A percentile compares a stretch with the other conserved stretches of the same genome.
Evolutionary conservation across 1,284 basidiomycete species (phyloP).

Genomic region (Ustilago vetiveriae): DNA sequence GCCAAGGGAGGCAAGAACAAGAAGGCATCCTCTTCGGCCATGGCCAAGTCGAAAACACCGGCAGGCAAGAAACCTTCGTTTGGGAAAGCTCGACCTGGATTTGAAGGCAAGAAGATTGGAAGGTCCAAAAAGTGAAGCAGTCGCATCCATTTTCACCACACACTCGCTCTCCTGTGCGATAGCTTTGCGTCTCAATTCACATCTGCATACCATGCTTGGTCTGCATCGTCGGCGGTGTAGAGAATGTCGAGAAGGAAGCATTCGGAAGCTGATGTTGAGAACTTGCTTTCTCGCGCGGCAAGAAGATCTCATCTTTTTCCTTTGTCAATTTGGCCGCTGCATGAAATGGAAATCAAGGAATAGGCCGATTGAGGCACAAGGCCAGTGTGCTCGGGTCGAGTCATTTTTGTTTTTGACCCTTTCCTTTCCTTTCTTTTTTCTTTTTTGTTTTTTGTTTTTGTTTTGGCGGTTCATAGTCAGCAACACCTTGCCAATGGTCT

Average conservation of each 20-base stretch:
- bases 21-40: constrained; percentile 24
- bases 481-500: too few species aligned
- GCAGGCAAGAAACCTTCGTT: constrained; percentile 34
- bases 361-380: too few species aligned
- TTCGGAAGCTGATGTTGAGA: too few species aligned
- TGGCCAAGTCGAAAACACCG: constrained; percentile 36
- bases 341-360: constrained; percentile 6
- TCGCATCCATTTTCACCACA: too few species aligned
- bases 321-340: too few species aligned
- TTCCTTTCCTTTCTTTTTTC: background rate
- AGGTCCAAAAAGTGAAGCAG: constrained; percentile 30
- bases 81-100: constrained; percentile 57
- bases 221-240: too few species aligned
- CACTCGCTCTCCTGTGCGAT: too few species aligned
- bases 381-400: constrained; percentile 21
- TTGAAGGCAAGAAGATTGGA: constrained; percentile 57
- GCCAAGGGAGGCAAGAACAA: constrained; percentile 49
- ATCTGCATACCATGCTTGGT: too few species aligned
- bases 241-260: too few species aligned
- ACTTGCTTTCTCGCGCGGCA: constrained; percentile 35
- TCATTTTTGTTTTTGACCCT: constrained; percentile 20
- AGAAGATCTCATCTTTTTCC: constrained; percentile 22
- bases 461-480: too few species aligned
- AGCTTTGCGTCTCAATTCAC: too few species aligned
- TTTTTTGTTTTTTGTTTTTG: background rate